A percentile compares a stretch with the other conserved stretches of the same genome.
These are phyloP conservation scores for Phytophthora boehmeriae DNA, from an alignment of 352 stramenopile genomes.

Conservation along the genomic window DNA sequence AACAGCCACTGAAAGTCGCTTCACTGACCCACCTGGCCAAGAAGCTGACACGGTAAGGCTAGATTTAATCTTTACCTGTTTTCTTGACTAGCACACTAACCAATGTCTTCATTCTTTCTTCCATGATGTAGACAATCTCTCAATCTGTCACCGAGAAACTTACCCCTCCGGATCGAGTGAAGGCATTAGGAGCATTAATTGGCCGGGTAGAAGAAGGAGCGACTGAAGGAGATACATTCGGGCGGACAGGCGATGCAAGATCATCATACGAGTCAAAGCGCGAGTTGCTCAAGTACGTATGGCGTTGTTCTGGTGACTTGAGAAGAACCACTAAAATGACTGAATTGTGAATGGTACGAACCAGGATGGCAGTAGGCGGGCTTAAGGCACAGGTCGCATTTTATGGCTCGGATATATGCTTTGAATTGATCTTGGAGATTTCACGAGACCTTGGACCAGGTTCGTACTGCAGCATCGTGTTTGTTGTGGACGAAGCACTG, in stretches of 20 bases:
- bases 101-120: background rate
- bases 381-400: constrained; percentile 80
- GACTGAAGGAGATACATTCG: constrained; percentile 59
- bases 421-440: constrained; percentile 73
- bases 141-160: constrained; percentile 42
- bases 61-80: background rate
- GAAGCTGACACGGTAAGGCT: constrained; percentile 21
- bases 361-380: constrained; percentile 69
- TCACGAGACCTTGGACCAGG: constrained; percentile 61
- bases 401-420: constrained; percentile 79
- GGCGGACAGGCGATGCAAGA: constrained; percentile 17
- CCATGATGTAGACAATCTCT: constrained; percentile 9
- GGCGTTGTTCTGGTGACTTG: background rate
- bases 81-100: background rate
- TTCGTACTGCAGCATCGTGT: constrained; percentile 14
- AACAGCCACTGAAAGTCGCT: background rate
- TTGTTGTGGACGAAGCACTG: background rate
- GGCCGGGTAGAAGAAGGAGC: constrained; percentile 66
- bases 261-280: constrained; percentile 69
- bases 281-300: constrained; percentile 63
- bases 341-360: constrained; percentile 2
- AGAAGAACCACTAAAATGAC: background rate
- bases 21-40: constrained; percentile 1
- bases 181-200: constrained; percentile 60
- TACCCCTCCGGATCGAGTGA: constrained; percentile 57